Conservation (phyloP, 805 yeast genomes). For the Wickerhamomyces canadensis region DNA sequence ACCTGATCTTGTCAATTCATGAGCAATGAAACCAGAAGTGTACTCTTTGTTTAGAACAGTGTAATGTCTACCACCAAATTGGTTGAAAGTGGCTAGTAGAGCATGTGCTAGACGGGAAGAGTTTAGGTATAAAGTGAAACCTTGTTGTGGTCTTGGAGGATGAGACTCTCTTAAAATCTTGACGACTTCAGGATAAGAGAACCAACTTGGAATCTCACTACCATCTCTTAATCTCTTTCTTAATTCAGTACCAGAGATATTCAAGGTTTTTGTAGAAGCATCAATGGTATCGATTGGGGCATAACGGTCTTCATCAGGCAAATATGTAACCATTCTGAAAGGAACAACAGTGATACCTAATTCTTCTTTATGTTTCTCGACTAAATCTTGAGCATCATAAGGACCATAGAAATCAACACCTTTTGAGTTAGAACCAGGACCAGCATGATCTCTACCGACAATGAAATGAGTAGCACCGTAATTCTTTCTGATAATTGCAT, state of each 20-base stretch:
- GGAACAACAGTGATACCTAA: conserved; percentile 89
- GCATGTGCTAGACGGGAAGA: conserved; percentile 73
- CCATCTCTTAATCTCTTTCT: conserved; percentile 85
- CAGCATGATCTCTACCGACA: conserved; percentile 98
- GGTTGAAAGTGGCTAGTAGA: conserved; percentile 84
- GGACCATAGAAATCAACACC: conserved; percentile 97
- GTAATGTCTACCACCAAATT: conserved; percentile 76
- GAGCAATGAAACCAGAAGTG: conserved; percentile 57
- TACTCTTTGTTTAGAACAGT: conserved; percentile 36
- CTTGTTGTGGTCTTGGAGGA: conserved; percentile 88
- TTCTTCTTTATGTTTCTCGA: conserved; percentile 69
- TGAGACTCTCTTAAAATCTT: conserved; percentile 83
- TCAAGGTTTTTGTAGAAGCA: conserved; percentile 71
- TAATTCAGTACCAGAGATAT: conserved; percentile 92
- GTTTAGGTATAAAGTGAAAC: conserved; percentile 70
- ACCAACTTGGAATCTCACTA: conserved; percentile 90
- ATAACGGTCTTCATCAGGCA: conserved; percentile 92
- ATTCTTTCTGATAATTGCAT: conserved; percentile 92
- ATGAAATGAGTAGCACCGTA: conserved; percentile 96
- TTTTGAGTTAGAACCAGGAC: conserved; percentile 84
- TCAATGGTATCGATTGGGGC: conserved; percentile 93
- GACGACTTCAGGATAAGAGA: conserved; percentile 95
- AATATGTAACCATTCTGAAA: conserved; percentile 92
- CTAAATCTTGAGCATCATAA: conserved; percentile 90
- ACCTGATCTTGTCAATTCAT: conserved; percentile 83